Evolutionary conservation across 1,284 basidiomycete species (phyloP), one percentile per base, ranked within the genome.

Genomic region (Ustilago lituana): DNA sequence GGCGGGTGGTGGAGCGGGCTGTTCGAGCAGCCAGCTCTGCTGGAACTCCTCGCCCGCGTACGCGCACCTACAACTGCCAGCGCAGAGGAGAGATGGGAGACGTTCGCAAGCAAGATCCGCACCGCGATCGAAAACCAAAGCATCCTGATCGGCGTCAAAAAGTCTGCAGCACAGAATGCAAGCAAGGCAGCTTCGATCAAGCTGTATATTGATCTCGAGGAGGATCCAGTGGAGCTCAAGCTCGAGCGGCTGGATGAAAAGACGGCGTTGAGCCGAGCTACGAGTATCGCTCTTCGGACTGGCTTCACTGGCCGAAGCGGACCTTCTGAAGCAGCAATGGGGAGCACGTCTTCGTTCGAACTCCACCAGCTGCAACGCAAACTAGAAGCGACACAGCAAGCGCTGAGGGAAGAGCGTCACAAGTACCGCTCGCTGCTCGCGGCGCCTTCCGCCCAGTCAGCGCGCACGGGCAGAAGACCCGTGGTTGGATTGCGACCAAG

Each of bases 351-450:
- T 1, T n/a, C 47, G 14, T 22, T 37, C 4, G 54, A 62, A 17
- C 3, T 46, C 7, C 29, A 45, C 2, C 38, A 55, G 9, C 26
- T 69, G 20, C 50, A 48, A 29, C 33, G 47, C 3, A 59, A 56
- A 15, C 37, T 56, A 1, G 60, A 60, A 27, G 45, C 43, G 7
- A 43, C 56, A 6, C 67, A 70, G 22, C 61, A 61, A 31, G 61
- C 68, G 6, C 22, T 66, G 7, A 40, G 62, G n/a, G 53, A 71
- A 20, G 68, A 71, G 19, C 37, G 62, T 15, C 57, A 66, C 50
- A 71, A 71, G 40, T 71, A 71, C 41, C 68, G 68, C 7, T 52
- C 62, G n/a, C 54, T 71, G 6, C 68, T 71, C 11, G 56, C 67
- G 3, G 64, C 64, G 4, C 57, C 63, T 4, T 60, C 63, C 1